Conservation (phyloP, 495 filamentous ascomycete genomes). For the Xylaria bambusicola region DNA sequence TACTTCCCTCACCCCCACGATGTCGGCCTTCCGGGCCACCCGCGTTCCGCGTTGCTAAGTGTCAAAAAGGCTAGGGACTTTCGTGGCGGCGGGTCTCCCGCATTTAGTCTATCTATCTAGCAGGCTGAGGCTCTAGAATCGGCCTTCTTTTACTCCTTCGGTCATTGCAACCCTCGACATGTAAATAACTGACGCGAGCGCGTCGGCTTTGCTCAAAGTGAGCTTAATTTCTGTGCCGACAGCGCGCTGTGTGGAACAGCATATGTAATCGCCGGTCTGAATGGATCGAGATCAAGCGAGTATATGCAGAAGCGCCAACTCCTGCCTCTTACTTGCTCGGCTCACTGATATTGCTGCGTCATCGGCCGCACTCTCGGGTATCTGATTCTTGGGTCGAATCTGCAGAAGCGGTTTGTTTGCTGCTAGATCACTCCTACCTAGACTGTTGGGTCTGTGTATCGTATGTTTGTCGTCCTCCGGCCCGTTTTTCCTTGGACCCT, state of each 20-base stretch:
- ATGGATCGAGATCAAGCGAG: background rate
- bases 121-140: constrained; percentile 7
- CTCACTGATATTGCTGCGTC: constrained; percentile 3
- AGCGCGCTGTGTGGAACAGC: constrained; percentile 5
- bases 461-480: background rate
- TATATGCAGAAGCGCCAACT: constrained; percentile 3
- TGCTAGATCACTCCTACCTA: constrained; percentile 12
- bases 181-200: background rate
- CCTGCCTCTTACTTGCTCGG: constrained; percentile 6
- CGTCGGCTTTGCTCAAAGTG: constrained; percentile 1
- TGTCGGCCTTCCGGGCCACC: background rate
- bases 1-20: too few relatives aligned
- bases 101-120: background rate
- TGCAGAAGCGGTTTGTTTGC: constrained; percentile 14
- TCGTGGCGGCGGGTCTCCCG: constrained; percentile 8
- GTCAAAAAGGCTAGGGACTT: background rate
- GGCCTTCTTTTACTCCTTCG: background rate
- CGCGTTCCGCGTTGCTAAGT: constrained; percentile 6
- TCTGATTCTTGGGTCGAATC: constrained; percentile 14
- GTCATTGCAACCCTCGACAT: background rate
- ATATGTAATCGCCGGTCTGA: background rate
- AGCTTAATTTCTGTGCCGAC: background rate
- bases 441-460: constrained; percentile 2
- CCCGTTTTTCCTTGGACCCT: background rate
- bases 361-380: constrained; percentile 18